Evolutionary conservation across 1,284 basidiomycete genomes (phyloP).

Genomic region (Ustilago bromivora): DNA sequence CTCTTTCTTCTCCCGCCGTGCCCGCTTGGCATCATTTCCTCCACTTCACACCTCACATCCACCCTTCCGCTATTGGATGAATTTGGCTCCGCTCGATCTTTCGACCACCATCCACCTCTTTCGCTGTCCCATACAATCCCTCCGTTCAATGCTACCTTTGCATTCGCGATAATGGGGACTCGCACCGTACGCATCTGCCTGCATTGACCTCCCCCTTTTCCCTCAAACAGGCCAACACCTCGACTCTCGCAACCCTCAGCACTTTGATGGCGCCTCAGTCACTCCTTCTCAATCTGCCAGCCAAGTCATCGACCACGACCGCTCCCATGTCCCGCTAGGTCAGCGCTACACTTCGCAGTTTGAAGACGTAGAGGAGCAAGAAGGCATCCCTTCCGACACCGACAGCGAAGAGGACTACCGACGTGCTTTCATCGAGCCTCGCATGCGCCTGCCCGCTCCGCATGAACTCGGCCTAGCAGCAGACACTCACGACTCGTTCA

Average conservation of each 20-base stretch:
- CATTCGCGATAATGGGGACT: neutral
- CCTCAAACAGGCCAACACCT: slow-evolving; percentile 14
- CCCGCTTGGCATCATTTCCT: slow-evolving; percentile 2
- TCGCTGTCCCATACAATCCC: neutral
- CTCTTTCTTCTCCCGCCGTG: neutral
- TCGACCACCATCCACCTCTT: neutral
- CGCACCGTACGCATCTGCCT: neutral
- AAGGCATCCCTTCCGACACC: slow-evolving; percentile 48
- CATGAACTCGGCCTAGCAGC: slow-evolving; percentile 48
- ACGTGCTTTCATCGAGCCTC: slow-evolving; percentile 50
- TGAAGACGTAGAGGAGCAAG: slow-evolving; percentile 58
- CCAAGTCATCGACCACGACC: slow-evolving; percentile 63
- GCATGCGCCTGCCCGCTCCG: slow-evolving; percentile 49
- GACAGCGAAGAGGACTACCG: slow-evolving; percentile 57
- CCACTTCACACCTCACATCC: slow-evolving; percentile 11
- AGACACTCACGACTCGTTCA: slow-evolving; percentile 46
- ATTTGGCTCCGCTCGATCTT: neutral
- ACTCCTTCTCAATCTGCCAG: slow-evolving; percentile 70
- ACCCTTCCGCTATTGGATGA: neutral
- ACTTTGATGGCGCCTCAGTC: slow-evolving; percentile 66
- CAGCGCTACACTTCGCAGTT: slow-evolving; percentile 55
- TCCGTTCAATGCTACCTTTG: neutral
- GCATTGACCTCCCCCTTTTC: neutral
- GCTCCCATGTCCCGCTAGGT: slow-evolving; percentile 36
- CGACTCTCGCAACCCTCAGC: slow-evolving; percentile 36